These are phyloP conservation scores for Parachaetomium inaequale DNA, from an alignment of 495 filamentous ascomycete species.

Conservation along the genomic window DNA sequence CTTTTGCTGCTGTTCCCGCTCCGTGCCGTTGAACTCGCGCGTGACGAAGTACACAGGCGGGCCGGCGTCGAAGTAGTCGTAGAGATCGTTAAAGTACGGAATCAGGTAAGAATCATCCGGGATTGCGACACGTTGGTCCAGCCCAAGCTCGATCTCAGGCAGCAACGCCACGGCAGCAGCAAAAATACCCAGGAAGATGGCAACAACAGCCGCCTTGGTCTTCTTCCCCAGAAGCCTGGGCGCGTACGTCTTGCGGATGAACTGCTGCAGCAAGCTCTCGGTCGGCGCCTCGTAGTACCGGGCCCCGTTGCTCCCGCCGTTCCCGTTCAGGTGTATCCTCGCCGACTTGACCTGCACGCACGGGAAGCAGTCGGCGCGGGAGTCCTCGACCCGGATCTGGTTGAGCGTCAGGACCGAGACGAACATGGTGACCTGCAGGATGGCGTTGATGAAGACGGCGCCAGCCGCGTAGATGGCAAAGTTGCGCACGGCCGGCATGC, in stretches of 20 bases:
- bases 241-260: conserved; percentile 86
- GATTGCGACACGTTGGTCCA: conserved; percentile 92
- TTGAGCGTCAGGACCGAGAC: conserved; percentile 87
- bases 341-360: conserved; percentile 72
- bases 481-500: conserved; percentile 96
- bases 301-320: conserved; percentile 33
- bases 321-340: conserved; percentile 45
- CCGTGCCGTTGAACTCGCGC: conserved; percentile 69
- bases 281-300: conserved; percentile 64
- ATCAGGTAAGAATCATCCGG: conserved; percentile 92
- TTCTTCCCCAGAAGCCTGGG: conserved; percentile 73
- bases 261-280: conserved; percentile 73
- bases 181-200: conserved; percentile 83
- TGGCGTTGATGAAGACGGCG: conserved; percentile 92
- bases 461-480: conserved; percentile 96
- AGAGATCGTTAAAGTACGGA: conserved; percentile 90
- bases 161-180: conserved; percentile 78
- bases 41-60: conserved; percentile 97
- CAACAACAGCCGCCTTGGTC: conserved; percentile 68
- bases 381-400: conserved; percentile 77
- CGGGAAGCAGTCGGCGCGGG: conserved; percentile 89
- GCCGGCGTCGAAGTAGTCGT: conserved; percentile 84
- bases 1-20: conserved; percentile 69
- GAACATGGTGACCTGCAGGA: conserved; percentile 95
- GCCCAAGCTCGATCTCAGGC: conserved; percentile 76